phyloP scores from a whole-genome alignment of 202 grass and related monocot species.

The Zizania palustris region DNA sequence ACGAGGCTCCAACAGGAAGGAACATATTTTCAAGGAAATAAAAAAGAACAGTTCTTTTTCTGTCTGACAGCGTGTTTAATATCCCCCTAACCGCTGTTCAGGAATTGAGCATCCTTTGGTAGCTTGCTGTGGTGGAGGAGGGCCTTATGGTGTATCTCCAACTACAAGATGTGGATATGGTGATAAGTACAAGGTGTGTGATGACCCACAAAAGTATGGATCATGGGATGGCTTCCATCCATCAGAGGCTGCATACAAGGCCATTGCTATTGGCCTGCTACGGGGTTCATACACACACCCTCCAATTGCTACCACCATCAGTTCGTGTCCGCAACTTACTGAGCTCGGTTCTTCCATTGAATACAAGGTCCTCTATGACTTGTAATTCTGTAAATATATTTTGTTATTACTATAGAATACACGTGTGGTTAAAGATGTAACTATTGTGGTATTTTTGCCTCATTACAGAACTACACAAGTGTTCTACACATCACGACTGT shows the following conservation, averaged over 20 bases:
- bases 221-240: slow-evolving; percentile 68
- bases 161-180: slow-evolving; percentile 31
- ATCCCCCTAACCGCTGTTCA: not conserved
- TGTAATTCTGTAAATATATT: slow-evolving; percentile 3
- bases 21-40: not conserved
- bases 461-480: slow-evolving; percentile 48
- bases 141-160: slow-evolving; percentile 31
- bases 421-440: slow-evolving; percentile 22
- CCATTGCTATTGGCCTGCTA: slow-evolving; percentile 52
- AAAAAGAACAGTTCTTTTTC: not conserved
- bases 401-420: too few relatives aligned
- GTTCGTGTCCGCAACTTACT: slow-evolving; percentile 20
- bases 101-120: slow-evolving; percentile 47
- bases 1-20: not conserved
- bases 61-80: not conserved
- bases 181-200: slow-evolving; percentile 43
- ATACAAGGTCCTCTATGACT: slow-evolving; percentile 23
- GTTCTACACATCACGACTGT: slow-evolving; percentile 48
- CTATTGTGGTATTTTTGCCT: slow-evolving; percentile 43
- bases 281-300: slow-evolving; percentile 44
- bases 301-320: slow-evolving; percentile 24
- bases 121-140: slow-evolving; percentile 58
- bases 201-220: slow-evolving; percentile 48
- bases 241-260: slow-evolving; percentile 52
- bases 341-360: slow-evolving; percentile 21